Conservation (phyloP, 2,329 filamentous ascomycete genomes). For the Xylariomycetidae sp. region DNA sequence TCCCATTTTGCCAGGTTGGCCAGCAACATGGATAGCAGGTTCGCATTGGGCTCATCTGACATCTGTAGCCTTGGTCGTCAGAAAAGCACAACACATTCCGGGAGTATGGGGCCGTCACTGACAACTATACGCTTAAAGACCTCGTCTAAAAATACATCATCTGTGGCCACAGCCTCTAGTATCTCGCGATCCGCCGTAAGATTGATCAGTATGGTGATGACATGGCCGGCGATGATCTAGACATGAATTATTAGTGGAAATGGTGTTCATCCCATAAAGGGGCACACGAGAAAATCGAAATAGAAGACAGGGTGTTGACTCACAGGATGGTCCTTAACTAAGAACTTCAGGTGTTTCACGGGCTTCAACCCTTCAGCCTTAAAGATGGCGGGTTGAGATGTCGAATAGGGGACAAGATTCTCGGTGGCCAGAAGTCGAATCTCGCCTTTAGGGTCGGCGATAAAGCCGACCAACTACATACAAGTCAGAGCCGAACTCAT, state of each 20-base stretch:
- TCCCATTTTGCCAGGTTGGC: constrained; percentile 87
- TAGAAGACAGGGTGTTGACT: constrained; percentile 27
- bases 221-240: constrained; percentile 88
- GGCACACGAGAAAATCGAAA: too few species aligned
- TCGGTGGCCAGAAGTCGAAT: constrained; percentile 83
- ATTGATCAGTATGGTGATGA: constrained; percentile 85
- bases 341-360: constrained; percentile 79
- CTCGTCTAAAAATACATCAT: constrained; percentile 75
- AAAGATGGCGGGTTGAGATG: constrained; percentile 72
- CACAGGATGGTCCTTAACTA: constrained; percentile 80
- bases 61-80: constrained; percentile 44
- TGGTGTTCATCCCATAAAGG: background rate
- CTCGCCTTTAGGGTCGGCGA: constrained; percentile 86
- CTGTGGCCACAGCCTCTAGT: constrained; percentile 65
- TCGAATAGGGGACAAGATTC: constrained; percentile 79
- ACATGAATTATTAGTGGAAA: constrained; percentile 3
- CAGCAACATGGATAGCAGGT: constrained; percentile 84
- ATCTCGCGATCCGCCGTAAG: constrained; percentile 73
- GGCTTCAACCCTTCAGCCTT: constrained; percentile 75
- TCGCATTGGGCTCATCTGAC: constrained; percentile 72
- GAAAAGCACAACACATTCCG: too few species aligned
- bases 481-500: constrained; percentile 6
- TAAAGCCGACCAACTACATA: constrained; percentile 82
- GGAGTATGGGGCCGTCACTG: constrained; percentile 35
- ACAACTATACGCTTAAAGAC: constrained; percentile 72